Base-by-base conservation (phyloP, 202 grass and related monocot genomes). In the Panicum hallii region DNA sequence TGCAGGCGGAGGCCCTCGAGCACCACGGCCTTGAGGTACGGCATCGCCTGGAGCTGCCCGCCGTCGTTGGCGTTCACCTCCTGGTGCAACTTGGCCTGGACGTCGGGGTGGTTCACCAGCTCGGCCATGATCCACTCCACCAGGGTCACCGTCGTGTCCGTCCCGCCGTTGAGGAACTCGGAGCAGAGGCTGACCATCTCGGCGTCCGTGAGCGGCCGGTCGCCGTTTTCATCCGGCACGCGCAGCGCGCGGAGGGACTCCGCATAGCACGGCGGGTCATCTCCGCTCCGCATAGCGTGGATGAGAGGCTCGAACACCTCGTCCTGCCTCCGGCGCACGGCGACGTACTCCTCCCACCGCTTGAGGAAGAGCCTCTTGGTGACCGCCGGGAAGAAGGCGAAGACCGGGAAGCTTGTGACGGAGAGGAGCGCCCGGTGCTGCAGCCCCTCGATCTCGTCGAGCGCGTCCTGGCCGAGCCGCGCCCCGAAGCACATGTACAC, bases 111-210 rank as follows among this genome's bases (percentile, higher is more conserved):
- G 69, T 67, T 79, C n/a, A 80, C 75, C 1, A 89, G 70, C 57
- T 89, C 79, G 0, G 67, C 87, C 87, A 89, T 89, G 75, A 85
- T 74, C 82, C 87, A 89, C 48, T 89, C 70, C 67, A 89, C 16
- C 28, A 83, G 8, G 0, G 82, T 85, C 49, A 77, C 74, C 41
- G 87, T 85, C 6, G 68, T 84, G 50, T 89, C 76, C 30, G 62
- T 85, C 4, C 82, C 82, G 23, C 20, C 82, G 54, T 62, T 77
- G 19, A 89, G 57, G 83, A 89, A 89, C 71, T 89, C 87, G 3
- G 76, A 69, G 83, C 82, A 89, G 9, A 89, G 76, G 82, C 54
- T 34, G 1, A 89, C 87, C 41, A 70, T 52, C 77, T 89, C 77
- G 30, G 12, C 44, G 38, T 89, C 69, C 7, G 77, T 47, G 48